Conservation (phyloP, 148 eudicot species). For the Vaccinium corymbosum region DNA sequence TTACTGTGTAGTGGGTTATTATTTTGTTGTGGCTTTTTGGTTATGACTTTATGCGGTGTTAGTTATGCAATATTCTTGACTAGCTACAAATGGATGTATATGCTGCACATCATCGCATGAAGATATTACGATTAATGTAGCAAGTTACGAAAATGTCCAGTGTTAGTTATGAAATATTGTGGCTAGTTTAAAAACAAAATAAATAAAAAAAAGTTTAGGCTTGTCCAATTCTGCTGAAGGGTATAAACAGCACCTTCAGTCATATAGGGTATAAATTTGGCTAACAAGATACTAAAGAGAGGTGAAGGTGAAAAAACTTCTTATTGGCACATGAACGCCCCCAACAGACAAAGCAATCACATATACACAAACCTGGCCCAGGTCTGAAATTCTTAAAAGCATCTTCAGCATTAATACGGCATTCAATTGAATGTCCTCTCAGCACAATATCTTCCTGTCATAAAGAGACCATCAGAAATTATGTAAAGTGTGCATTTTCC, state of each 20-base stretch:
- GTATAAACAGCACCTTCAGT: no score
- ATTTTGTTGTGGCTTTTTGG: not conserved
- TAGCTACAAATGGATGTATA: not conserved
- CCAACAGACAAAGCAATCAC: not conserved
- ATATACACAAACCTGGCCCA: slow-evolving; percentile 70
- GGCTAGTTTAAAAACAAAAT: not conserved
- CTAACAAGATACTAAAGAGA: slow-evolving; percentile 11
- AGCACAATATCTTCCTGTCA: slow-evolving; percentile 90
- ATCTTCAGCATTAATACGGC: slow-evolving; percentile 99
- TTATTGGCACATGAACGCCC: not conserved
- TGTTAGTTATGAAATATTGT: not conserved
- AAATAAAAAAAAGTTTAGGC: not conserved
- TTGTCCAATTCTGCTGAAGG: no score
- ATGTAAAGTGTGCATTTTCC: not conserved
- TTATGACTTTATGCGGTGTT: not conserved
- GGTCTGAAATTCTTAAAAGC: slow-evolving; percentile 98
- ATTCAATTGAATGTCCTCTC: slow-evolving; percentile 95
- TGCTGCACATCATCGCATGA: not conserved
- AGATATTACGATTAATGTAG: not conserved
- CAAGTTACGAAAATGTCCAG: not conserved
- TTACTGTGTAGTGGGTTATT: not conserved
- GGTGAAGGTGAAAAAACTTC: not conserved
- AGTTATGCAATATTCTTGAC: not conserved
- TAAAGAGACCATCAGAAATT: slow-evolving; percentile 2
- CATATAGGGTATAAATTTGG: not conserved